Percentiles rank a stretch among this genome's conserved stretches.
These are phyloP conservation scores for Vitis amurensis DNA, from an alignment of 164 flowering plant genomes.

Conservation along the genomic window DNA sequence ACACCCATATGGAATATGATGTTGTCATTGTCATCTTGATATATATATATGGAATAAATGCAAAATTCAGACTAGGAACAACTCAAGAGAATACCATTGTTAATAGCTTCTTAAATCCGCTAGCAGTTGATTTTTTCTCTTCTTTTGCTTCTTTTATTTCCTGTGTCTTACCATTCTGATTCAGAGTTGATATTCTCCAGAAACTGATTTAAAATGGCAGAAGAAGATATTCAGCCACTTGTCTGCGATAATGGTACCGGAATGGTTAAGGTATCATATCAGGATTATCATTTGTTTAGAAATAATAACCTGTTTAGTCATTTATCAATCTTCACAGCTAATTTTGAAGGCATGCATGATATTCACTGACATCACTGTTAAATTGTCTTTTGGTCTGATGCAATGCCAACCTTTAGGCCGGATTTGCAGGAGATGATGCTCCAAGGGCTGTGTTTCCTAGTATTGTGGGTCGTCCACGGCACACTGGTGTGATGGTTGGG, in stretches of 20 bases:
- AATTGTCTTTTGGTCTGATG: conserved; percentile 1
- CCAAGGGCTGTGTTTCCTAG: conserved; percentile 81
- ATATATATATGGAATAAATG: background rate
- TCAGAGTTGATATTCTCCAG: conserved; percentile 5
- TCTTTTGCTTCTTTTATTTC: background rate
- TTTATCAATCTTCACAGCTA: too few species aligned
- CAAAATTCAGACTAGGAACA: too few species aligned
- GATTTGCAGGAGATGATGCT: conserved; percentile 86
- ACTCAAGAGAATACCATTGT: too few species aligned
- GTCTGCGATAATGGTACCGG: conserved; percentile 72
- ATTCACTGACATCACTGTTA: background rate
- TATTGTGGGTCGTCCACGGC: conserved; percentile 68
- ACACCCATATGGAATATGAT: background rate
- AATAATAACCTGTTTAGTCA: too few species aligned
- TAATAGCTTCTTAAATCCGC: background rate
- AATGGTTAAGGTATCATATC: conserved; percentile 52
- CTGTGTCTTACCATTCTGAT: background rate
- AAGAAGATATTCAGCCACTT: conserved; percentile 65
- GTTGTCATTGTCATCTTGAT: background rate
- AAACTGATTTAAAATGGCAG: conserved; percentile 48
- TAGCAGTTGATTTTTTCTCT: background rate
- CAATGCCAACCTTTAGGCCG: conserved; percentile 42
- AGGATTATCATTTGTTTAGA: background rate
- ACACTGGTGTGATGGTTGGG: conserved; percentile 74
- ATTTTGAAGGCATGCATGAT: background rate